Evolutionary conservation across 164 flowering plant genomes (phyloP), one percentile per base, ranked within the genome.

Genomic region (Liquidambar formosana): DNA sequence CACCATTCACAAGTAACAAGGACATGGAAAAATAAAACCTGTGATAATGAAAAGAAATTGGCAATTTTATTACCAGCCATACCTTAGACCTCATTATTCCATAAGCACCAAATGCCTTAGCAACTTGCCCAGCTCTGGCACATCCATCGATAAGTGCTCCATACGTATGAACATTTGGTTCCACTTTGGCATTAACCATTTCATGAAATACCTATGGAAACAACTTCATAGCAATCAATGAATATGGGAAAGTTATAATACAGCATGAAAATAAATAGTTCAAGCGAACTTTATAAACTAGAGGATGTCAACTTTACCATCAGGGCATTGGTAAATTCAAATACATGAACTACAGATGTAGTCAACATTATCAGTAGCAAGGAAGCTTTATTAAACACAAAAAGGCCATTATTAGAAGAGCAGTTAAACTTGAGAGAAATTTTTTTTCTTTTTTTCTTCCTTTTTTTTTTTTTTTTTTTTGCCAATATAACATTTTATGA

Each of bases 61-160:
- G n/a, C n/a, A n/a, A n/a, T n/a, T n/a, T n/a, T n/a, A n/a, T n/a
- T n/a, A n/a, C n/a, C n/a, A 64, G 23, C 62, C 78, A 63, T 88
- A 93, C 99, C 93, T 93, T 95, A 52, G 99, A 93, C 77, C 96
- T 86, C 87, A 95, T 70, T 67, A 95, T 89, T 19, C 97, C 99
- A 80, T 95, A 95, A 58, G 94, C 96, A 75, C 97, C 97, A 84
- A 93, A 93, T 58, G 99, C 99, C 81, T 95, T 95, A 5, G 96
- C 93, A 38, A 95, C 91, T 78, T 93, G 96, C 57, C 97, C 99
- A 52, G 90, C 97, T 85, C 83, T 89, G 27, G 89, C 99, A 83
- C 97, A 95, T 52, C 97, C 97, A 88, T 95, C 99, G 74, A 93
- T 93, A 63, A 95, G 88, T 57, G 99, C 91, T 61, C 97, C 97